Evolutionary conservation across 2,329 filamentous ascomycete genomes (phyloP).

Genomic region (Diaporthe longicolla): DNA sequence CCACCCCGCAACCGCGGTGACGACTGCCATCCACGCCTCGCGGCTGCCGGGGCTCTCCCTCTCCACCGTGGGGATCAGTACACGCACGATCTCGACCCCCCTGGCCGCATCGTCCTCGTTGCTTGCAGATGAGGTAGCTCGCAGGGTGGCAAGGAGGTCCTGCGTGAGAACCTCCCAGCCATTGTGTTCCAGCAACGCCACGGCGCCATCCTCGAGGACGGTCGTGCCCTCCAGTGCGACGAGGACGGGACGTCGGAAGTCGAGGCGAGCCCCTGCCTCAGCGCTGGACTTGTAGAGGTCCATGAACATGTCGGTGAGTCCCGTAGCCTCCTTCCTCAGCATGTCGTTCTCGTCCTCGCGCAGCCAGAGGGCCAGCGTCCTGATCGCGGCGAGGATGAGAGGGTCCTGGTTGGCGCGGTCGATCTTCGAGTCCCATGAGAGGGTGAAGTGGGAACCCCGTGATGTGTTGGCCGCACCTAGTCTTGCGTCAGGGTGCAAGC

Average conservation of each 20-base stretch:
- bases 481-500: constrained; percentile 71
- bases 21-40: constrained; percentile 70
- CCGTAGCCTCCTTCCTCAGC: constrained; percentile 69
- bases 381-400: constrained; percentile 70
- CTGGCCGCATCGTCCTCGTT: constrained; percentile 57
- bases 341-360: constrained; percentile 75
- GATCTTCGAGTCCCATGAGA: constrained; percentile 72
- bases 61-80: constrained; percentile 68
- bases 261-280: constrained; percentile 53
- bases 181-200: constrained; percentile 62
- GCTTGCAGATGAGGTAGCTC: constrained; percentile 47
- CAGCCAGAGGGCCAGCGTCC: constrained; percentile 75
- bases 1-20: constrained; percentile 67
- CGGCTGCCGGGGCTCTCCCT: constrained; percentile 58
- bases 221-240: constrained; percentile 72
- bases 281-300: constrained; percentile 68
- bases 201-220: constrained; percentile 62
- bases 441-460: constrained; percentile 60
- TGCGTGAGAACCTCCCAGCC: constrained; percentile 68
- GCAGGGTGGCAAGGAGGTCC: constrained; percentile 64
- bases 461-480: constrained; percentile 58
- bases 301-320: constrained; percentile 74
- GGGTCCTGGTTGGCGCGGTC: constrained; percentile 66
- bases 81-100: constrained; percentile 69
- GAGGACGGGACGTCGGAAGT: constrained; percentile 70